phyloP scores from a whole-genome alignment of 2,329 filamentous ascomycete genomes.

The Zymoseptoria ardabiliae region DNA sequence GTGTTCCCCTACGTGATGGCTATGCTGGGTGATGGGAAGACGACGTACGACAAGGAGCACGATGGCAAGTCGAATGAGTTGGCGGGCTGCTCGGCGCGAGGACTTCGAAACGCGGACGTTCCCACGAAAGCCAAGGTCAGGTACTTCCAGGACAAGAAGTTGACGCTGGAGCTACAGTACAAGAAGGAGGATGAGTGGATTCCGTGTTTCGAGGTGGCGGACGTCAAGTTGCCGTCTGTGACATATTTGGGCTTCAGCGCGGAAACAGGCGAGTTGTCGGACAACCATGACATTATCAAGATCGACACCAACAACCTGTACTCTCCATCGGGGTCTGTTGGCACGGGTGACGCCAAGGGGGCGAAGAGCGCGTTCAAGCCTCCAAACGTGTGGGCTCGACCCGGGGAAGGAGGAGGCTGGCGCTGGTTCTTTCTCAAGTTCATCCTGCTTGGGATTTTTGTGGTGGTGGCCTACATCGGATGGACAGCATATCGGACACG shows the following conservation, averaged over 20 bases:
- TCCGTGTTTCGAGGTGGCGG: slow-evolving; percentile 68
- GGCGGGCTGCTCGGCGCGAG: slow-evolving; percentile 88
- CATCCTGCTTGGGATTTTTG: slow-evolving; percentile 62
- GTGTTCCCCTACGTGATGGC: slow-evolving; percentile 98
- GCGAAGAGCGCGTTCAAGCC: slow-evolving; percentile 1
- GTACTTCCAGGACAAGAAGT: slow-evolving; percentile 91
- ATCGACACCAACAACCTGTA: slow-evolving; percentile 86
- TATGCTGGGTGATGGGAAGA: slow-evolving; percentile 90
- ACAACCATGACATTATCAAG: slow-evolving; percentile 94
- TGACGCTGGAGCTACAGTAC: slow-evolving; percentile 90
- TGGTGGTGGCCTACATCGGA: slow-evolving; percentile 73
- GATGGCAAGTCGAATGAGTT: slow-evolving; percentile 92
- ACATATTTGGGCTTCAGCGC: slow-evolving; percentile 62
- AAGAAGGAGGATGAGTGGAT: slow-evolving; percentile 84
- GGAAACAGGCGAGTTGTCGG: slow-evolving; percentile 91
- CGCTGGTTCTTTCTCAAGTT: slow-evolving; percentile 74
- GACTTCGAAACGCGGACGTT: slow-evolving; percentile 68
- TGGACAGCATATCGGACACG: slow-evolving; percentile 72
- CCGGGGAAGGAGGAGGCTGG: slow-evolving; percentile 48
- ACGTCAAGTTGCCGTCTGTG: slow-evolving; percentile 67
- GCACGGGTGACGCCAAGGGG: slow-evolving; percentile 46
- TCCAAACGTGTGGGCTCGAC: neutral
- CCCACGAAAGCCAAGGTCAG: slow-evolving; percentile 83
- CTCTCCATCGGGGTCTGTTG: slow-evolving; percentile 43
- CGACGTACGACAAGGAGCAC: slow-evolving; percentile 81